Conservation (phyloP, 75 land plant genomes). For the Picea glauca region DNA sequence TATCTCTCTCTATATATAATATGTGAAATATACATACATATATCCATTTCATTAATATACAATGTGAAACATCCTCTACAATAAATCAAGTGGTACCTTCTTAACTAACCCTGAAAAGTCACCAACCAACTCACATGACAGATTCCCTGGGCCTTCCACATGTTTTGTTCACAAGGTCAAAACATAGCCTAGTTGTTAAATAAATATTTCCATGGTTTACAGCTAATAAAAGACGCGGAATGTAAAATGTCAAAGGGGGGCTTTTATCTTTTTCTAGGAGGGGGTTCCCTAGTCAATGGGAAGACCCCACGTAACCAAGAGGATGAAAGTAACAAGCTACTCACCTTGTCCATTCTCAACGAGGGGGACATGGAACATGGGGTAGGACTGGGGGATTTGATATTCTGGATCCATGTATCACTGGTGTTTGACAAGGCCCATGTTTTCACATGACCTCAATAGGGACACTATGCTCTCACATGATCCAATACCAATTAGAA, state of each 20-base stretch:
- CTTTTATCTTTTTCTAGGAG: neutral
- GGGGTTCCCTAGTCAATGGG: neutral
- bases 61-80: no score
- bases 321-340: neutral
- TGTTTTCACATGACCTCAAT: no score
- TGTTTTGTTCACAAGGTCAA: neutral
- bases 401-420: neutral
- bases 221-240: constrained; percentile 6
- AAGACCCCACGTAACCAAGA: neutral
- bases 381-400: neutral
- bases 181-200: neutral
- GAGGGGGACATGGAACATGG: constrained; percentile 1
- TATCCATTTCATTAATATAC: neutral
- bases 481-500: neutral
- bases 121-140: neutral
- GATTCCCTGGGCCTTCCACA: neutral
- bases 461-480: neutral
- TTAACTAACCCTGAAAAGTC: neutral
- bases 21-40: no score
- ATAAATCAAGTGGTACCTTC: no score
- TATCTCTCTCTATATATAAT: no score
- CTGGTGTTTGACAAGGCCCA: neutral
- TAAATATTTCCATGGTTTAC: neutral
- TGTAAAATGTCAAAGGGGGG: constrained; percentile 7
- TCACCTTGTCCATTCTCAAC: neutral